phyloP scores from a whole-genome alignment of 2,329 filamentous ascomycete genomes.

The Colletotrichum sidae region DNA sequence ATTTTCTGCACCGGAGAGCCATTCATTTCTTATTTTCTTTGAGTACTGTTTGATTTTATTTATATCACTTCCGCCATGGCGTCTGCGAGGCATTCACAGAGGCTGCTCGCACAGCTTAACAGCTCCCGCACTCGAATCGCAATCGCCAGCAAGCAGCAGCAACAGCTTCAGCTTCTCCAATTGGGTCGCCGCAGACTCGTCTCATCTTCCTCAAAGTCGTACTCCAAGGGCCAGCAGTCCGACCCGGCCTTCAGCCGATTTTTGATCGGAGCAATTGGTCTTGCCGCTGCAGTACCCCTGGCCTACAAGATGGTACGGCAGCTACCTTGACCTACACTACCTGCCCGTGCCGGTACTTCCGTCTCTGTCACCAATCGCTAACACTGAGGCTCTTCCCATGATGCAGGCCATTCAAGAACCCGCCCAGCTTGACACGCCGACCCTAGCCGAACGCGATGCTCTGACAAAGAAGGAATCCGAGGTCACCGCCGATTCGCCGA shows the following conservation, averaged over 20 bases:
- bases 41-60: constrained; percentile 13
- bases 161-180: constrained; percentile 22
- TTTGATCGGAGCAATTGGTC: constrained; percentile 51
- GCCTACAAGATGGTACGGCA: constrained; percentile 69
- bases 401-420: constrained; percentile 55
- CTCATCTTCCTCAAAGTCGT: constrained; percentile 34
- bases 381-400: constrained; percentile 4
- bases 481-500: constrained; percentile 83
- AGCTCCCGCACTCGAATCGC: constrained; percentile 27
- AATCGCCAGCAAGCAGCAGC: constrained; percentile 14
- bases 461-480: constrained; percentile 82
- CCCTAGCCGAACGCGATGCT: constrained; percentile 87
- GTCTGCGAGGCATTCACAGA: constrained; percentile 19
- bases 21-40: constrained; percentile 24
- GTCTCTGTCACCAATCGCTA: constrained; percentile 32
- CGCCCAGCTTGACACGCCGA: constrained; percentile 68
- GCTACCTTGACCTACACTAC: constrained; percentile 12
- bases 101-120: constrained; percentile 34
- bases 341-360: constrained; percentile 19
- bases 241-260: constrained; percentile 26
- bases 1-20: constrained; percentile 19
- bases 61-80: constrained; percentile 31
- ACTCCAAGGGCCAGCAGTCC: constrained; percentile 30
- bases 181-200: constrained; percentile 35
- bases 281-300: constrained; percentile 64